Percentiles rank a stretch among this genome's conserved stretches.
Conservation (phyloP, 805 yeast species). For the Starmera dryadoides region DNA sequence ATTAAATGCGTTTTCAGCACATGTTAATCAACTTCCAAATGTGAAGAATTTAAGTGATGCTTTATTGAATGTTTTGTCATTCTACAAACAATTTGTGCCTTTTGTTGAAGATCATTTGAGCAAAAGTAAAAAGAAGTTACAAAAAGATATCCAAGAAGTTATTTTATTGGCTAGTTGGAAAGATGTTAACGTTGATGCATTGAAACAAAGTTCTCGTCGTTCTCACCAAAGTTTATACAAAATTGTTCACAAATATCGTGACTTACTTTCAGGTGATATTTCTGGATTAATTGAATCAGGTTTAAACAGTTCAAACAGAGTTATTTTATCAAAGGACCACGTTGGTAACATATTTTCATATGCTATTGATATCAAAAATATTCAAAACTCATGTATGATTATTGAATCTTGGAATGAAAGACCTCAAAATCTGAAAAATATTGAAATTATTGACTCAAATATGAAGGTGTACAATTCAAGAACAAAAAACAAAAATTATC, state of each 20-base stretch:
- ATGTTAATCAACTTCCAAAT: constrained; percentile 30
- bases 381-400: constrained; percentile 4
- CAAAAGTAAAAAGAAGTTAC: constrained; percentile 44
- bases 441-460: constrained; percentile 42
- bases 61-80: constrained; percentile 50
- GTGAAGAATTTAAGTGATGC: constrained; percentile 27
- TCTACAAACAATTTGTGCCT: constrained; percentile 59
- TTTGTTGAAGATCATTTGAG: constrained; percentile 38
- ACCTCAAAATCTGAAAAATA: constrained; percentile 48
- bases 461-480: constrained; percentile 41
- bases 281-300: constrained; percentile 55
- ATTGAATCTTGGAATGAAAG: constrained; percentile 48
- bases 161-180: constrained; percentile 94
- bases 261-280: constrained; percentile 45
- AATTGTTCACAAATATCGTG: constrained; percentile 74
- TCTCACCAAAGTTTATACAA: constrained; percentile 85
- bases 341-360: constrained; percentile 6
- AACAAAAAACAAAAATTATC: constrained; percentile 28
- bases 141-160: constrained; percentile 77
- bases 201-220: constrained; percentile 86
- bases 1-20: constrained; percentile 56
- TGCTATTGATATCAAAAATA: constrained; percentile 7
- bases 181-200: constrained; percentile 88
- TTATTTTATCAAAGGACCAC: constrained; percentile 1
- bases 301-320: constrained; percentile 22